A percentile compares a stretch with the other conserved stretches of the same genome.
Conservation (phyloP, 352 stramenopile species). For the Globisporangium nodosum region DNA sequence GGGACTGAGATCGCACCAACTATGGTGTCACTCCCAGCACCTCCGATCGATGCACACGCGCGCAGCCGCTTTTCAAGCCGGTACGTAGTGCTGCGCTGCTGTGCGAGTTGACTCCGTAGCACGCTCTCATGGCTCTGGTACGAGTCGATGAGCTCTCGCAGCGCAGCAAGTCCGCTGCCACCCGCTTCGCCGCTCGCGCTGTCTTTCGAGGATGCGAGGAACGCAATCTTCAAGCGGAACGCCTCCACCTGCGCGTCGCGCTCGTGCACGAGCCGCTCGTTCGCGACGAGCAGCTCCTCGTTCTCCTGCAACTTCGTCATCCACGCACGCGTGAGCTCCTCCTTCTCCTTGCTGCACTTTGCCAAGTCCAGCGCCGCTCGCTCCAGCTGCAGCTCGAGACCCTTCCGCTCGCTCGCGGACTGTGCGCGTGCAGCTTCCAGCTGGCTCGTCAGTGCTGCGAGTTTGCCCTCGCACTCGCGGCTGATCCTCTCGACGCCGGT, state of each 20-base stretch:
- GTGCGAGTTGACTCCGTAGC: not conserved
- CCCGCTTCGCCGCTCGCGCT: no score
- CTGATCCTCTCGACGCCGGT: not conserved
- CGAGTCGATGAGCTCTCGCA: not conserved
- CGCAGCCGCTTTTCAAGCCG: not conserved
- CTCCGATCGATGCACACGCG: not conserved
- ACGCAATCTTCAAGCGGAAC: not conserved
- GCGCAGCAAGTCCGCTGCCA: not conserved
- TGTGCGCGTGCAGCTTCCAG: slow-evolving; percentile 8
- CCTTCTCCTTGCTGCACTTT: slow-evolving; percentile 23
- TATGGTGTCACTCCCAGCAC: no score
- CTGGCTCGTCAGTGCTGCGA: slow-evolving; percentile 11
- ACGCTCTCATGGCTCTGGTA: not conserved
- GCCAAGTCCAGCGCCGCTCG: not conserved
- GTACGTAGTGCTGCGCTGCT: not conserved
- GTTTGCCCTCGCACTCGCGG: not conserved
- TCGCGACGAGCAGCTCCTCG: slow-evolving; percentile 28
- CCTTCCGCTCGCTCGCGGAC: not conserved
- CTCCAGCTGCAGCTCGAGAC: not conserved
- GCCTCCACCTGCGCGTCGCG: slow-evolving; percentile 10
- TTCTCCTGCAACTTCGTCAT: slow-evolving; percentile 36
- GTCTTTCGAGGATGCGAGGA: not conserved
- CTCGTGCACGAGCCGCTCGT: slow-evolving; percentile 21
- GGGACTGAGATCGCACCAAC: not conserved
- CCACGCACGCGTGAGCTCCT: slow-evolving; percentile 14